Evolutionary conservation across 257 asterid species (phyloP).

Genomic region (Solanum rostratum): DNA sequence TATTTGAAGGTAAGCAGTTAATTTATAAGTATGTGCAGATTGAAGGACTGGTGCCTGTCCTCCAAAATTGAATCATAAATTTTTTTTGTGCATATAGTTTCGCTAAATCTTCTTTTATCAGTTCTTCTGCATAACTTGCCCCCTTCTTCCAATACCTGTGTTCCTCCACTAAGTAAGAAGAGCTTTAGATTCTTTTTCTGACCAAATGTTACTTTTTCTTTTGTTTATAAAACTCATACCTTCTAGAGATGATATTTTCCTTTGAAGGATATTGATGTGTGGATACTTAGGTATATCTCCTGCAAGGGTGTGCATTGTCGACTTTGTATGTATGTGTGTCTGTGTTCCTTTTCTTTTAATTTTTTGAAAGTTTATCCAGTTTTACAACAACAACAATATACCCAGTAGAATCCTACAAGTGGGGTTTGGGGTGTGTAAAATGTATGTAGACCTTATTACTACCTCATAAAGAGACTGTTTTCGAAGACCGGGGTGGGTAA

Average conservation of each 20-base stretch:
- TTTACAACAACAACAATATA: too few relatives aligned
- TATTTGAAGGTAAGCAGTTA: slow-evolving; percentile 53
- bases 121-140: neutral
- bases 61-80: neutral
- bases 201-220: neutral
- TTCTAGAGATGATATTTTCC: neutral
- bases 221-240: neutral
- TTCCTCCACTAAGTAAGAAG: neutral
- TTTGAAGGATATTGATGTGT: neutral
- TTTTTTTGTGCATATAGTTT: neutral
- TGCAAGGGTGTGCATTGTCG: neutral
- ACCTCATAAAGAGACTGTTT: too few relatives aligned
- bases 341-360: neutral
- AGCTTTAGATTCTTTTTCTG: neutral
- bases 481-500: too few relatives aligned
- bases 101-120: neutral
- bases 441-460: too few relatives aligned
- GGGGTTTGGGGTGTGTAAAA: too few relatives aligned
- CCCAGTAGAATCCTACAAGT: too few relatives aligned
- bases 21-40: neutral
- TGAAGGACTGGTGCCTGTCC: neutral
- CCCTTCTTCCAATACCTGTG: neutral
- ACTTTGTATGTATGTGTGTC: neutral
- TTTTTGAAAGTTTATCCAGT: neutral
- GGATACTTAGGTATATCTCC: neutral